A percentile compares a stretch with the other conserved stretches of the same genome.
Evolutionary conservation across 1,284 basidiomycete species (phyloP).

Genomic region (Malassezia obtusa): DNA sequence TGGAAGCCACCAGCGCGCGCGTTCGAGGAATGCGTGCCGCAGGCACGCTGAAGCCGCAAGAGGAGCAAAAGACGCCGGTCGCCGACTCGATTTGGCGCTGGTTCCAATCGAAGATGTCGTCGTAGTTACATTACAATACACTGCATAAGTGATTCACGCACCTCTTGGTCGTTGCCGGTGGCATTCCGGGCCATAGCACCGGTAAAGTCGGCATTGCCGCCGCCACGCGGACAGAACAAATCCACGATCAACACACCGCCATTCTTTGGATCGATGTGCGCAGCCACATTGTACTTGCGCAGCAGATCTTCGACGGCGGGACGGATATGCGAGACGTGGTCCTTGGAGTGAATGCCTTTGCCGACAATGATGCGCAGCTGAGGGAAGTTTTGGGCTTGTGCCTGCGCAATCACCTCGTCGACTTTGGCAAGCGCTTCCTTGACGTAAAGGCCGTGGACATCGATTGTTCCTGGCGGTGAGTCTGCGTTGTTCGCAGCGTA

Average conservation of each 20-base stretch:
- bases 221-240: constrained; percentile 53
- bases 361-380: constrained; percentile 81
- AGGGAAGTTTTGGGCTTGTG: constrained; percentile 58
- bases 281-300: constrained; percentile 57
- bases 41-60: neutral
- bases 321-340: constrained; percentile 74
- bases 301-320: constrained; percentile 84
- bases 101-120: neutral
- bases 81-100: neutral
- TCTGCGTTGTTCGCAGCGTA: constrained; percentile 52
- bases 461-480: constrained; percentile 28
- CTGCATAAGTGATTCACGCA: neutral
- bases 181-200: constrained; percentile 34
- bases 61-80: neutral
- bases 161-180: constrained; percentile 21
- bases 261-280: constrained; percentile 71
- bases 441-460: constrained; percentile 84
- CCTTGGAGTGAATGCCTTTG: constrained; percentile 69
- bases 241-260: constrained; percentile 75
- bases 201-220: constrained; percentile 32
- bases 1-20: constrained; percentile 10
- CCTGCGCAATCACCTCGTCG: constrained; percentile 58
- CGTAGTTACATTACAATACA: constrained; percentile 14
- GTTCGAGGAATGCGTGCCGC: neutral
- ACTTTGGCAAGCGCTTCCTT: constrained; percentile 58